phyloP scores from a whole-genome alignment of 768 basidiomycete species.

The Kwoniella heveanensis region DNA sequence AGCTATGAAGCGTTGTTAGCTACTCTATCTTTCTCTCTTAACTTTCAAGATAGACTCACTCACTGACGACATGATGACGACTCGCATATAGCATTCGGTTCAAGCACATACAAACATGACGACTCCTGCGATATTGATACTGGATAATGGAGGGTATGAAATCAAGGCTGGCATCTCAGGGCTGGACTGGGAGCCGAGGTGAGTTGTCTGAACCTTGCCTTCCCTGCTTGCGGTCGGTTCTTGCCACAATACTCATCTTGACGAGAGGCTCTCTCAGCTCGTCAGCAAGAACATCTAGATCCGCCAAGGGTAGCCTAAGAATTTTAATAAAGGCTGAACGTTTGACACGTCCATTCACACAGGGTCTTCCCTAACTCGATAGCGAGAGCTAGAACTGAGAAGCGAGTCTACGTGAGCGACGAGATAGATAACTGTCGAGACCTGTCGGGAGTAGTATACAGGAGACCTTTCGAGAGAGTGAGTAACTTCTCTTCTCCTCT shows the following conservation, averaged over 20 bases:
- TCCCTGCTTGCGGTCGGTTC: too few relatives aligned
- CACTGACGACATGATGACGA: background rate
- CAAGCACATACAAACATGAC: constrained; percentile 13
- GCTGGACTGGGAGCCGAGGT: constrained; percentile 44
- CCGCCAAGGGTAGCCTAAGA: too few relatives aligned
- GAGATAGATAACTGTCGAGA: constrained; percentile 76
- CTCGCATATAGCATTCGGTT: constrained; percentile 7
- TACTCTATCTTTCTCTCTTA: background rate
- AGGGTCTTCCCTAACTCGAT: constrained; percentile 81
- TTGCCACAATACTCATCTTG: too few relatives aligned
- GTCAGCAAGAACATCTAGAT: too few relatives aligned
- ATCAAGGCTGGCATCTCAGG: constrained; percentile 72
- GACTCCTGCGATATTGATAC: constrained; percentile 62
- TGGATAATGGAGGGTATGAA: constrained; percentile 84
- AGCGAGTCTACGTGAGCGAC: constrained; percentile 79
- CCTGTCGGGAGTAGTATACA: constrained; percentile 76
- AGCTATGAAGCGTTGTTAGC: too few relatives aligned
- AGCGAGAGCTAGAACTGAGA: constrained; percentile 80
- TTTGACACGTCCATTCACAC: background rate
- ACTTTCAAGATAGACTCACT: background rate
- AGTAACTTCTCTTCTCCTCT: constrained; percentile 9
- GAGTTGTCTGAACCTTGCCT: background rate
- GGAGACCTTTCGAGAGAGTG: constrained; percentile 87
- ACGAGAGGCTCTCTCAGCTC: too few relatives aligned
- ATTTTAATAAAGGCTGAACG: too few relatives aligned